Evolutionary conservation across 352 stramenopile genomes (phyloP).

Genomic region (Globisporangium orthogonon): DNA sequence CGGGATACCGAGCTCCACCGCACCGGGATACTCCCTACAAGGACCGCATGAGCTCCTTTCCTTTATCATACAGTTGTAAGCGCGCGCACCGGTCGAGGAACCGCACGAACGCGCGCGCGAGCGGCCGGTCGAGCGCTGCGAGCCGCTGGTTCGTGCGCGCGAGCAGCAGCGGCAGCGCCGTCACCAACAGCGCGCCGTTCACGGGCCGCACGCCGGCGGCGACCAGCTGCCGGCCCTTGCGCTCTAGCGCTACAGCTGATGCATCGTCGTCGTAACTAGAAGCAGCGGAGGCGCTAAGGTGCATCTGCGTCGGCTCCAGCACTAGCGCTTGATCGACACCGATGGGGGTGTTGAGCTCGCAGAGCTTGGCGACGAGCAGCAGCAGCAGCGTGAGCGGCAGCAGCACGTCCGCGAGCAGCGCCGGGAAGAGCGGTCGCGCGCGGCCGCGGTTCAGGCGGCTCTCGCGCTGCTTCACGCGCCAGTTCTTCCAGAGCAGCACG

Average conservation of each 20-base stretch:
- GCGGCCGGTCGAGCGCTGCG: conserved; percentile 42
- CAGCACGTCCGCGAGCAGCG: conserved; percentile 63
- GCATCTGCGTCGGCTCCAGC: neutral
- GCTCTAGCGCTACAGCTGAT: neutral
- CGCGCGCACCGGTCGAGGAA: conserved; percentile 27
- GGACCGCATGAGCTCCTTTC: too few species aligned
- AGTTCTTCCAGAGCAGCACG: conserved; percentile 81
- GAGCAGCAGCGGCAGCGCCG: conserved; percentile 52
- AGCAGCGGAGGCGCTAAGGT: too few species aligned
- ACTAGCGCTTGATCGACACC: too few species aligned
- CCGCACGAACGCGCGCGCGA: conserved; percentile 34
- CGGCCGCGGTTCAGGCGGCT: conserved; percentile 51
- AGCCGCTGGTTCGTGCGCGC: conserved; percentile 46
- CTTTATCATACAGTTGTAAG: too few species aligned
- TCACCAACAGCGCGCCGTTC: conserved; percentile 29
- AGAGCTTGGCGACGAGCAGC: conserved; percentile 49
- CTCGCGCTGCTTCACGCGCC: conserved; percentile 76
- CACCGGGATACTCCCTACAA: conserved; percentile 26
- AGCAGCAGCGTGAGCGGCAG: conserved; percentile 53
- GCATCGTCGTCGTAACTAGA: too few species aligned
- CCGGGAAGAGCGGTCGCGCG: conserved; percentile 53
- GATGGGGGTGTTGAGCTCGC: conserved; percentile 34
- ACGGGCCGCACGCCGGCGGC: neutral
- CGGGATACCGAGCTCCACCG: conserved; percentile 37
- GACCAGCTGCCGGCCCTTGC: neutral